Percentiles rank a stretch among this genome's conserved stretches.
phyloP scores from a whole-genome alignment of 2,329 filamentous ascomycete genomes.

The Apiospora aurea region DNA sequence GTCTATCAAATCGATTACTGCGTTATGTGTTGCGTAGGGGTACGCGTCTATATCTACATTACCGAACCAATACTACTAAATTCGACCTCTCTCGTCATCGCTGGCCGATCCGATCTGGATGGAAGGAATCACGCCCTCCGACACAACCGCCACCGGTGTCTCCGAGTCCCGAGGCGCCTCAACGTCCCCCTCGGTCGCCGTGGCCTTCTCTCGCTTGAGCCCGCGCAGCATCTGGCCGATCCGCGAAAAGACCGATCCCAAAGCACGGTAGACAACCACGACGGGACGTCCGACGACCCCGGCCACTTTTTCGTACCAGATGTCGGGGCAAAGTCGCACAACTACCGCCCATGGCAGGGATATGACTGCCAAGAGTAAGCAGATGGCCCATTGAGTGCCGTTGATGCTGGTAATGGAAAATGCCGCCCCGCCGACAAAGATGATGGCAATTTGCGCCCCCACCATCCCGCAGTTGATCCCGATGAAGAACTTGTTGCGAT shows the following conservation, averaged over 20 bases:
- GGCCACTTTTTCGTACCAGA: constrained; percentile 44
- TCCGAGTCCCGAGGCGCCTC: neutral
- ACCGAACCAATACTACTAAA: neutral
- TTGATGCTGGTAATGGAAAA: constrained; percentile 59
- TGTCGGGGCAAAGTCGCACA: constrained; percentile 59
- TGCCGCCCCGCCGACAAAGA: constrained; percentile 62
- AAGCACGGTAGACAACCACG: constrained; percentile 36
- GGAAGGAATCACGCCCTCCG: constrained; percentile 27
- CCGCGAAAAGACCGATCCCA: constrained; percentile 32
- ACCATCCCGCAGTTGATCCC: constrained; percentile 64
- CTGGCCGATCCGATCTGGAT: constrained; percentile 4
- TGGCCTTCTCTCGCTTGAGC: constrained; percentile 26
- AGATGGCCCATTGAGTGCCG: constrained; percentile 62
- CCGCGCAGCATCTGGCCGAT: constrained; percentile 33
- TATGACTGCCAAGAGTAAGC: constrained; percentile 54
- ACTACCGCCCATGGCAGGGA: constrained; percentile 58
- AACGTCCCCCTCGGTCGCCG: constrained; percentile 27
- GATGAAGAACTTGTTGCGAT: constrained; percentile 64
- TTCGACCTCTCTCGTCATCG: constrained; percentile 18
- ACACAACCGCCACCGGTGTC: constrained; percentile 38
- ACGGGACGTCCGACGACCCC: constrained; percentile 41
- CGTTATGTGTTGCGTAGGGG: neutral
- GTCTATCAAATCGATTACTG: neutral
- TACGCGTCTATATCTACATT: neutral
- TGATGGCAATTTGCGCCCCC: constrained; percentile 62